A percentile compares a stretch with the other conserved stretches of the same genome.
Evolutionary conservation across 805 yeast species (phyloP).

Genomic region (Nakazawaea siamensis): DNA sequence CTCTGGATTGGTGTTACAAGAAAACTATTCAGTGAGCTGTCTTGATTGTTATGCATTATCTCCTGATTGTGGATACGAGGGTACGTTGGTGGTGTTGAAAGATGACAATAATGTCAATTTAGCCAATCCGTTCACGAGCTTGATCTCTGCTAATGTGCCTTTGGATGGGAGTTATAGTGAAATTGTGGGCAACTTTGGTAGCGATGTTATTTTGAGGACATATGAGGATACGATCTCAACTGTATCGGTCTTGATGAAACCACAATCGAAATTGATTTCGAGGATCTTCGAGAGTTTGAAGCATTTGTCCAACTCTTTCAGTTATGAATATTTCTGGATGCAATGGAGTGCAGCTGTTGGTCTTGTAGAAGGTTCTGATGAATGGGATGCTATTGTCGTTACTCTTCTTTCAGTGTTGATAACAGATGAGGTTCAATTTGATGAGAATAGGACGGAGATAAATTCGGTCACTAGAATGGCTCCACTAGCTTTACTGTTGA

Average conservation of each 20-base stretch:
- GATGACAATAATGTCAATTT: slow-evolving; percentile 28
- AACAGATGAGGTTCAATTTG: slow-evolving; percentile 31
- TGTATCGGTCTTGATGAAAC: slow-evolving; percentile 32
- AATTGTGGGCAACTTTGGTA: slow-evolving; percentile 17
- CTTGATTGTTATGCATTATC: slow-evolving; percentile 32
- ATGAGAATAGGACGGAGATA: slow-evolving; percentile 8
- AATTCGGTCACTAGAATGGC: slow-evolving; percentile 20
- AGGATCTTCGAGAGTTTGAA: slow-evolving; percentile 42
- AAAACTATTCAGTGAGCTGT: slow-evolving; percentile 4
- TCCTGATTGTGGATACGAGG: slow-evolving; percentile 26
- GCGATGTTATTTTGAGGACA: slow-evolving; percentile 17
- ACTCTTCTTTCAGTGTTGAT: slow-evolving; percentile 40
- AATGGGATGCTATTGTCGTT: slow-evolving; percentile 53
- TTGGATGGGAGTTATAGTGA: slow-evolving; percentile 16
- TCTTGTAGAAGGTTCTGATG: slow-evolving; percentile 32
- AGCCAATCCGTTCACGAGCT: slow-evolving; percentile 50
- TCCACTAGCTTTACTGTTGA: slow-evolving; percentile 16
- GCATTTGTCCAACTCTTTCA: slow-evolving; percentile 48
- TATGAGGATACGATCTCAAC: slow-evolving; percentile 18
- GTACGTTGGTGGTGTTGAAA: slow-evolving; percentile 35
- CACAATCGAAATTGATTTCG: slow-evolving; percentile 33
- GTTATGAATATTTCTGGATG: slow-evolving; percentile 50
- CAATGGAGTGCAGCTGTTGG: slow-evolving; percentile 53
- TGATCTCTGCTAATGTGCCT: slow-evolving; percentile 28
- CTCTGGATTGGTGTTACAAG: slow-evolving; percentile 11